Conservation (phyloP, 208 protist genomes). For the Endotrypanum monterogeii region DNA sequence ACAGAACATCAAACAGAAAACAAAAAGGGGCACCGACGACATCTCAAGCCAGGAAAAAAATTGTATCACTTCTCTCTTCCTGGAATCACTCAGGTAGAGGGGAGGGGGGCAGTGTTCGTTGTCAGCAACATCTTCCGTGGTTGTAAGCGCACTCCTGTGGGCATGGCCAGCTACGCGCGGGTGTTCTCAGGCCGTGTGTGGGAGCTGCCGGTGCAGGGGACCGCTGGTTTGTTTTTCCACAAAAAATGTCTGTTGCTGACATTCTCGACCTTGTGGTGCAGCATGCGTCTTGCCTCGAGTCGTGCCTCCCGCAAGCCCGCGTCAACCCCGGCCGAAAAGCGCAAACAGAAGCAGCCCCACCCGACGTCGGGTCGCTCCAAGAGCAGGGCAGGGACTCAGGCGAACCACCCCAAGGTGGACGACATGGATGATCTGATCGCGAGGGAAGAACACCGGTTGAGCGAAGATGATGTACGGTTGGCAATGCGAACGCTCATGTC, state of each 20-base stretch:
- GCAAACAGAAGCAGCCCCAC: not conserved
- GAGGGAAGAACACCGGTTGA: slow-evolving; percentile 40
- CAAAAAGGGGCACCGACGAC: too few species aligned
- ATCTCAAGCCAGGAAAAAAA: too few species aligned
- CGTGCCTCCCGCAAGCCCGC: not conserved
- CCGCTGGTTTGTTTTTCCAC: not conserved
- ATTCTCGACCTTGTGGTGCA: not conserved
- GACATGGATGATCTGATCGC: not conserved
- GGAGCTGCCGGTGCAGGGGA: not conserved
- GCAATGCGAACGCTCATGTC: slow-evolving; percentile 79
- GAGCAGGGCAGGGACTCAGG: not conserved
- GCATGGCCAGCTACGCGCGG: slow-evolving; percentile 1
- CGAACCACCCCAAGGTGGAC: not conserved
- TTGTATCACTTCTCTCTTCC: too few species aligned
- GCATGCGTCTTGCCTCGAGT: slow-evolving; percentile 1
- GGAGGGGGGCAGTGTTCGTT: not conserved
- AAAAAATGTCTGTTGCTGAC: not conserved
- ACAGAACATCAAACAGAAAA: not conserved
- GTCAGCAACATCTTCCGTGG: not conserved
- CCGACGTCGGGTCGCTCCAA: not conserved
- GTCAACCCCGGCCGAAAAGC: not conserved
- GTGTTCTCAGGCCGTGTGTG: not conserved
- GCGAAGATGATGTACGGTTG: slow-evolving; percentile 73
- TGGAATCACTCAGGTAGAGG: too few species aligned
- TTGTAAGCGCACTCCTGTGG: not conserved